Evolutionary conservation across 2,329 filamentous ascomycete species (phyloP), one percentile per base, ranked within the genome.

Genomic region (Rhexocercosporidium sp.): DNA sequence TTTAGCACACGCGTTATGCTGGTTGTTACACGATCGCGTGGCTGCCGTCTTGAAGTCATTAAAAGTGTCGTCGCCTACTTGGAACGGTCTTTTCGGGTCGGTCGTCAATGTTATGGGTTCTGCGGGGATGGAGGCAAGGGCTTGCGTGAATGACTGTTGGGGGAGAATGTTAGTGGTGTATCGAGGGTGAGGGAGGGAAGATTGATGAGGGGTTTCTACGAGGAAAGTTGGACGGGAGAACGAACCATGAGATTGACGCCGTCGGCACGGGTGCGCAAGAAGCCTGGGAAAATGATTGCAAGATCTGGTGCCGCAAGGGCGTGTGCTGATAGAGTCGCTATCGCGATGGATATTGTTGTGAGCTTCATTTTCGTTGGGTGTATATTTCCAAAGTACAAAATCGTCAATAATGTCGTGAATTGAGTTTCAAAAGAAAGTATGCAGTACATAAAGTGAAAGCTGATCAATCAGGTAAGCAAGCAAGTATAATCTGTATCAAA

Each of bases 211-310:
- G n/a, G n/a, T n/a, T n/a, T n/a, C n/a, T n/a, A 44, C 34, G 25
- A n/a, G 22, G 39, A 7, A 62, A 29, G 12, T 41, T n/a, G n/a
- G n/a, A n/a, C n/a, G n/a, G n/a, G n/a, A n/a, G n/a, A n/a, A n/a
- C n/a, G n/a, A n/a, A 68, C 66, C 3, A 62, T 22, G 0, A 68
- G 22, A 49, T 68, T 68, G 14, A 20, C 44, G 9, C 22, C 25
- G 37, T 14, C 39, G 66, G 77, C 12, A 68, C 74, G 78, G 64
- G 71, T 72, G 27, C 63, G 31, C 22, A 68, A 20, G 46, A 65
- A 62, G 14, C 54, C 62, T 27, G 66, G 66, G 59, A 68, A 68
- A 39, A 51, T 59, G n/a, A 68, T 66, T 22, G 54, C 25, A 25
- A 68, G 61, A 22, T 68, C 63, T 39, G 44, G 53, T 39, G 29